Evolutionary conservation across 2,329 filamentous ascomycete species (phyloP).

Genomic region (Trichoderma guizhouense): DNA sequence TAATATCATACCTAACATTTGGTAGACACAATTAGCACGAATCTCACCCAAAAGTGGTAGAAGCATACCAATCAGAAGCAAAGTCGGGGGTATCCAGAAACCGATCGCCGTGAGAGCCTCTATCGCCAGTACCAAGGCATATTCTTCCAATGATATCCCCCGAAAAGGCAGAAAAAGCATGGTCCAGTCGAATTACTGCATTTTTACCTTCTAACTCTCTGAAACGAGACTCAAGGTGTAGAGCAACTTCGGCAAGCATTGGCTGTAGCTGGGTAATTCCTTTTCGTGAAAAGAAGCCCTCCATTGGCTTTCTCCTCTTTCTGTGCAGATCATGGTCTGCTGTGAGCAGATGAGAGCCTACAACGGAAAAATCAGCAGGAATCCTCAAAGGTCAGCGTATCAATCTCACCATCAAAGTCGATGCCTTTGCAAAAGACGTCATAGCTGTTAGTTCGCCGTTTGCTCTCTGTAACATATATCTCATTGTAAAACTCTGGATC

Average conservation of each 20-base stretch:
- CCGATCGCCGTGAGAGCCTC: background rate
- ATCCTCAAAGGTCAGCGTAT: accelerated
- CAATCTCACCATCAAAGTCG: background rate
- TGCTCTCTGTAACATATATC: conserved; percentile 23
- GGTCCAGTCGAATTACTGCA: background rate
- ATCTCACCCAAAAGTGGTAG: background rate
- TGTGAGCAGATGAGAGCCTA: background rate
- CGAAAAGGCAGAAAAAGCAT: background rate
- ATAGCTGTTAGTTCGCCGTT: background rate
- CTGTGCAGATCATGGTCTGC: background rate
- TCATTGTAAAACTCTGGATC: conserved; percentile 27
- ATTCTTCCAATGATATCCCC: background rate
- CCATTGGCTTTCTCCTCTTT: background rate
- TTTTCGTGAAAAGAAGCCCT: background rate
- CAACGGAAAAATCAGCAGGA: background rate
- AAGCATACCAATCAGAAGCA: background rate
- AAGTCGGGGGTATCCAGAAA: background rate
- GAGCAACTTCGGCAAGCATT: background rate
- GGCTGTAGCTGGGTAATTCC: background rate
- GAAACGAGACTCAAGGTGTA: background rate
- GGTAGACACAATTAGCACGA: background rate
- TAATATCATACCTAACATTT: background rate
- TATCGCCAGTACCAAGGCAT: background rate
- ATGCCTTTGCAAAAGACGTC: background rate
- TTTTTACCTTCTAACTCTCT: background rate